These are phyloP conservation scores for Sclerotiophoma versabilis DNA, from an alignment of 2,329 filamentous ascomycete genomes.

Conservation along the genomic window DNA sequence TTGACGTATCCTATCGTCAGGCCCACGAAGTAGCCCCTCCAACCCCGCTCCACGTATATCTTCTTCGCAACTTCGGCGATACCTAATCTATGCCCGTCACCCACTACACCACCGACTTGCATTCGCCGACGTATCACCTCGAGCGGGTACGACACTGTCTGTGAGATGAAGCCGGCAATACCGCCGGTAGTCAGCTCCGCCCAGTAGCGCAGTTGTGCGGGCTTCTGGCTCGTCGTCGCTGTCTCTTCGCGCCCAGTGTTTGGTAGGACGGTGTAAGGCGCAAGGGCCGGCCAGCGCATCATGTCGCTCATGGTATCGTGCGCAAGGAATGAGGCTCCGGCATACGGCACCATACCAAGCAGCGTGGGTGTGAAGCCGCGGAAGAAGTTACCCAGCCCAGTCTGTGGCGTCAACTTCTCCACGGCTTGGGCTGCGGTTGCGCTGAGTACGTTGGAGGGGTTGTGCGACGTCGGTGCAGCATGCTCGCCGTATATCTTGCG, in stretches of 20 bases:
- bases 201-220: conserved; percentile 79
- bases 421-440: conserved; percentile 54
- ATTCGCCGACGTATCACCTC: conserved; percentile 92
- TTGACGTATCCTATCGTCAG: conserved; percentile 95
- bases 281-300: conserved; percentile 72
- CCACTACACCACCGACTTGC: conserved; percentile 95
- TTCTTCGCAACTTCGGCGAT: conserved; percentile 79
- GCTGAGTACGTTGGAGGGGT: conserved; percentile 50
- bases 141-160: conserved; percentile 91
- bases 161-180: conserved; percentile 84
- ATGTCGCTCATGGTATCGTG: conserved; percentile 90
- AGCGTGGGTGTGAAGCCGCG: conserved; percentile 90
- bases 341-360: conserved; percentile 95
- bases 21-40: conserved; percentile 88
- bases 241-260: conserved; percentile 55
- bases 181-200: conserved; percentile 87
- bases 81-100: conserved; percentile 80
- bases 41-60: conserved; percentile 78
- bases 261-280: conserved; percentile 77
- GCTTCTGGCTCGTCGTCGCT: conserved; percentile 58
- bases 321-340: conserved; percentile 92
- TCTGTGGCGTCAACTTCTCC: conserved; percentile 64
- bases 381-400: conserved; percentile 89
- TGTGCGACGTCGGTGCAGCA: conserved; percentile 43
- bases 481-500: conserved; percentile 86